phyloP scores from a whole-genome alignment of 495 filamentous ascomycete genomes.

The Penicillium turbatum region DNA sequence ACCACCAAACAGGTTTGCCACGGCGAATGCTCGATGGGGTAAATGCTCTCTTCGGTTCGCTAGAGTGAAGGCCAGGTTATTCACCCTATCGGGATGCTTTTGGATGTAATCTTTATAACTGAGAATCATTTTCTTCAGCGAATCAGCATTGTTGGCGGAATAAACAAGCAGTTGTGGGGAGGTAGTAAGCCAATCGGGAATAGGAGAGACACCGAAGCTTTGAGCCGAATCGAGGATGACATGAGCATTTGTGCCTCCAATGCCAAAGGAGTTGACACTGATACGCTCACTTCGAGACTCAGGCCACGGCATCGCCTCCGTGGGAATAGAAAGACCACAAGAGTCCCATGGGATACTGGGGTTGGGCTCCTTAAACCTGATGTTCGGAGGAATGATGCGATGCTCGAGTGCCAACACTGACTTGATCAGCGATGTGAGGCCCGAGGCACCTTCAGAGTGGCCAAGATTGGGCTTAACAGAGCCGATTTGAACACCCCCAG shows the following conservation, averaged over 20 bases:
- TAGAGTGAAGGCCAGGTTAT: slow-evolving; percentile 12
- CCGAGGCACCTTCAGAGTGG: slow-evolving; percentile 50
- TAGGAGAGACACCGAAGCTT: neutral
- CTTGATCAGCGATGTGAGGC: slow-evolving; percentile 56
- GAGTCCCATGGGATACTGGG: slow-evolving; percentile 15
- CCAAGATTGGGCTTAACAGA: slow-evolving; percentile 51
- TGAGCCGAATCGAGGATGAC: slow-evolving; percentile 18
- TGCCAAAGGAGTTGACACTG: slow-evolving; percentile 32
- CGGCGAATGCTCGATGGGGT: slow-evolving; percentile 12
- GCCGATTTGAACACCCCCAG: slow-evolving; percentile 22
- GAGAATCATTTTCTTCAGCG: slow-evolving; percentile 1
- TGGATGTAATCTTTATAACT: neutral
- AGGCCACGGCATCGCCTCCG: slow-evolving; percentile 26
- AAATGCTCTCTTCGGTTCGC: slow-evolving; percentile 1
- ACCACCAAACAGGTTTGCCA: neutral
- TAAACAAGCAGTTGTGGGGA: neutral
- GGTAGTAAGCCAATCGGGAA: neutral
- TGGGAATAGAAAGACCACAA: slow-evolving; percentile 15
- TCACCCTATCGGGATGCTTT: slow-evolving; percentile 6
- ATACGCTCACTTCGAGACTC: slow-evolving; percentile 18
- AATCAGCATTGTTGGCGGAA: neutral
- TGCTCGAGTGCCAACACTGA: slow-evolving; percentile 50
- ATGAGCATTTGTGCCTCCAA: slow-evolving; percentile 34
- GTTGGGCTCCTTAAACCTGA: slow-evolving; percentile 23
- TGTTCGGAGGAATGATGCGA: slow-evolving; percentile 49